phyloP scores from a whole-genome alignment of 2,329 filamentous ascomycete genomes.

The Nothomitra cinnamomea region DNA sequence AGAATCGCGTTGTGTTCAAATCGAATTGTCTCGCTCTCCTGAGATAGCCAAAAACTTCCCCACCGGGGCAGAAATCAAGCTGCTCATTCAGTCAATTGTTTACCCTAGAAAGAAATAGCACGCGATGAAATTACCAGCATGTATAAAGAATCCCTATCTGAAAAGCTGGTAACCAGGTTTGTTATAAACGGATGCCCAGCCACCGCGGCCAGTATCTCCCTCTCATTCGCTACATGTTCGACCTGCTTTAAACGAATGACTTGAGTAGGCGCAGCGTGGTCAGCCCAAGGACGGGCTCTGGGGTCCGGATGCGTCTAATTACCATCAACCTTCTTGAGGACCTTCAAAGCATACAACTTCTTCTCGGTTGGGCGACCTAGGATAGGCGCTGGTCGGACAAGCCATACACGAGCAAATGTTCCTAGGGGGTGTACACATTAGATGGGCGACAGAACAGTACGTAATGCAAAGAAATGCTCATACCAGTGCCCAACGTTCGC shows the following conservation, averaged over 20 bases:
- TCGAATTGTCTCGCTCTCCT: slow-evolving; percentile 44
- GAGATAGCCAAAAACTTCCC: slow-evolving; percentile 49
- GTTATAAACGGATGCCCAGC: slow-evolving; percentile 50
- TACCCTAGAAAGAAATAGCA: background rate
- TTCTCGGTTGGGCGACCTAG: slow-evolving; percentile 9
- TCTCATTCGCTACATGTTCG: slow-evolving; percentile 50
- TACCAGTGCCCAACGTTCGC: slow-evolving; percentile 32
- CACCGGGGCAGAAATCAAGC: slow-evolving; percentile 50
- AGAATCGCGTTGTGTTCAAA: slow-evolving; percentile 44
- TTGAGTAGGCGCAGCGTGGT: slow-evolving; percentile 10
- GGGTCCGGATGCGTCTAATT: slow-evolving; percentile 4
- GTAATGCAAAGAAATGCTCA: background rate
- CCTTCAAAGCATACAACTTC: slow-evolving; percentile 31
- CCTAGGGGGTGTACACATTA: slow-evolving; percentile 17
- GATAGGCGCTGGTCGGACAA: slow-evolving; percentile 25
- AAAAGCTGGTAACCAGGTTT: slow-evolving; percentile 45
- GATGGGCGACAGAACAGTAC: background rate
- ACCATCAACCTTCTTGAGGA: slow-evolving; percentile 33
- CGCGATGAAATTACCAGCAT: slow-evolving; percentile 26
- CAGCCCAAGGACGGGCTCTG: background rate
- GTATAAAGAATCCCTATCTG: slow-evolving; percentile 40
- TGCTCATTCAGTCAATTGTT: slow-evolving; percentile 18
- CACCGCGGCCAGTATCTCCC: slow-evolving; percentile 43
- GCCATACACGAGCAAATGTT: slow-evolving; percentile 34
- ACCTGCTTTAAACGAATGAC: slow-evolving; percentile 47